phyloP scores from a whole-genome alignment of 1,139 yeast species.

The Candida dubliniensis region DNA sequence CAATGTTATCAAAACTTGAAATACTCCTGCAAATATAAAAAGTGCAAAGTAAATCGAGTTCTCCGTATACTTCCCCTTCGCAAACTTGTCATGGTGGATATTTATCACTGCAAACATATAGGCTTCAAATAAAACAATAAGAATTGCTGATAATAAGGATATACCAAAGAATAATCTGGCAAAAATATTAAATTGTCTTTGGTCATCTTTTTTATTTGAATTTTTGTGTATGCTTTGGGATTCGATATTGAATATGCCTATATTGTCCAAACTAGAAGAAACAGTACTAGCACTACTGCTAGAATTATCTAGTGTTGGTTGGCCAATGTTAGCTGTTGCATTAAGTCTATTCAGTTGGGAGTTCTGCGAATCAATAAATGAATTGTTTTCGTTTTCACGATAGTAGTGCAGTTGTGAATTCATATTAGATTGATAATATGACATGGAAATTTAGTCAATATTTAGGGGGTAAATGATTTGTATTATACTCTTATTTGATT shows the following conservation, averaged over 20 bases:
- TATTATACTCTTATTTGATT: too few species aligned
- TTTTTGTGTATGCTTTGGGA: background rate
- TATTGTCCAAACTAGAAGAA: conserved; percentile 1
- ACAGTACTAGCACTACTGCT: background rate
- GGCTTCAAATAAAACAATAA: conserved; percentile 30
- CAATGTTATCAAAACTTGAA: conserved; percentile 40
- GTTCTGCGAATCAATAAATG: too few species aligned
- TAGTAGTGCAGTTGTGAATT: too few species aligned
- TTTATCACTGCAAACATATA: conserved; percentile 39
- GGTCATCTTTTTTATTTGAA: conserved; percentile 4
- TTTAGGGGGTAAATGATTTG: too few species aligned
- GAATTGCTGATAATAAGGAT: conserved; percentile 31
- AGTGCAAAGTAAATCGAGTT: conserved; percentile 31
- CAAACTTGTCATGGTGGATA: conserved; percentile 25
- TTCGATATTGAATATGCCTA: background rate
- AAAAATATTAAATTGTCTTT: conserved; percentile 10
- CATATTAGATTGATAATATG: too few species aligned
- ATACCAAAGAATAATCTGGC: conserved; percentile 24
- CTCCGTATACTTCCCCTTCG: conserved; percentile 22
- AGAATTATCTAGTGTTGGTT: background rate
- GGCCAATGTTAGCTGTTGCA: background rate
- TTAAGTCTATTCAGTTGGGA: background rate
- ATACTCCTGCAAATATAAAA: conserved; percentile 46
- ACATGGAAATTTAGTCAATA: too few species aligned
- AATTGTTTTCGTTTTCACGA: too few species aligned